Evolutionary conservation across 306 rosid genomes (phyloP).

Genomic region (Gastrolobium bilobum): DNA sequence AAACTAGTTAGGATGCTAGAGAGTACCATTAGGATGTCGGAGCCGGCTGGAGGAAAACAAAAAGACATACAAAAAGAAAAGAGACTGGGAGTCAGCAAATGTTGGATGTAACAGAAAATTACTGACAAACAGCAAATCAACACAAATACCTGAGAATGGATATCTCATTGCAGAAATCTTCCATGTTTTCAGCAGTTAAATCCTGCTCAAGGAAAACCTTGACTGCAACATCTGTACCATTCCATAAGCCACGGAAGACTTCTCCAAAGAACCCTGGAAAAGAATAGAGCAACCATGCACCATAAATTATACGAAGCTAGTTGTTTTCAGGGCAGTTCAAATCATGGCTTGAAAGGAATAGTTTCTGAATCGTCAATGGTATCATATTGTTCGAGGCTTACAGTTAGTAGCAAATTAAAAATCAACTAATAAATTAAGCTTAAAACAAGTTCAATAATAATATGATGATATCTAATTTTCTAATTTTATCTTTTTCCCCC

Average conservation of each 20-base stretch:
- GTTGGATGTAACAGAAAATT: constrained; percentile 34
- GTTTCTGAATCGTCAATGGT: constrained; percentile 33
- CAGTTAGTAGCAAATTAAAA: constrained; percentile 13
- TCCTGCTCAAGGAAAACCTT: constrained; percentile 97
- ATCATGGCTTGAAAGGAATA: constrained; percentile 27
- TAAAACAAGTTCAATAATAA: constrained; percentile 36
- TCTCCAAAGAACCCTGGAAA: constrained; percentile 94
- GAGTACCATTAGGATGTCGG: constrained; percentile 97
- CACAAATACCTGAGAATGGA: constrained; percentile 83
- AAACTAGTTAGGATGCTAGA: constrained; percentile 43
- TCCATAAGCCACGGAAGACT: constrained; percentile 96
- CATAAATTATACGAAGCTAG: constrained; percentile 37
- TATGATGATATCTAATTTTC: constrained; percentile 3
- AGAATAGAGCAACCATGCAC: constrained; percentile 30
- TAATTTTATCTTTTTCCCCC: constrained; percentile 13
- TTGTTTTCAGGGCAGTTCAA: constrained; percentile 27
- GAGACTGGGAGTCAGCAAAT: constrained; percentile 51
- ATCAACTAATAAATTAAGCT: constrained; percentile 8
- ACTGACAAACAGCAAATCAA: constrained; percentile 37
- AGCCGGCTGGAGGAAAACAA: constrained; percentile 77
- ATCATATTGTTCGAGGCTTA: constrained; percentile 4
- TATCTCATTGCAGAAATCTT: constrained; percentile 98
- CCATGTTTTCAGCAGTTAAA: constrained; percentile 94
- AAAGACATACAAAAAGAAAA: constrained; percentile 5
- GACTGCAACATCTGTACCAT: constrained; percentile 97